These are phyloP conservation scores for Hemileia vastatrix DNA, from an alignment of 1,284 basidiomycete genomes.

Conservation along the genomic window DNA sequence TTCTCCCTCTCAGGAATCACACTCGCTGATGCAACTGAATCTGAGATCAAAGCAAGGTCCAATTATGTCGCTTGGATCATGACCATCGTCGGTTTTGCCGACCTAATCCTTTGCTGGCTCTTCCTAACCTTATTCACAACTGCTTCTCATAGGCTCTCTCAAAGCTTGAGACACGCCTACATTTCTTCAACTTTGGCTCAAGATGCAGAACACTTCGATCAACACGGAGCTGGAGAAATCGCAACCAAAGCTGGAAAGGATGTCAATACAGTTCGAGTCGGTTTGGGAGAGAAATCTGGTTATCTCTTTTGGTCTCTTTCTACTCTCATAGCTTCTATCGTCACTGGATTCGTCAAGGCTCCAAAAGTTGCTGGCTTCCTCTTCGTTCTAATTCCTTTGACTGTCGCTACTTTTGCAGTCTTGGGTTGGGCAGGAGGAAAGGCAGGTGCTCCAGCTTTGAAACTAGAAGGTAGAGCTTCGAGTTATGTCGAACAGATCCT, in stretches of 20 bases:
- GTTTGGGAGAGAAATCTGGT: conserved; percentile 46
- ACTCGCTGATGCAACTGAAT: conserved; percentile 14
- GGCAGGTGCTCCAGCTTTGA: conserved; percentile 36
- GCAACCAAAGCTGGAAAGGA: conserved; percentile 46
- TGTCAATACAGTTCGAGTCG: conserved; percentile 44
- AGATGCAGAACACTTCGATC: conserved; percentile 47
- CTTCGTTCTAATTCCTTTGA: conserved; percentile 45
- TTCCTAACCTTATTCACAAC: conserved; percentile 42
- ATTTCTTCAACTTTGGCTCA: conserved; percentile 46
- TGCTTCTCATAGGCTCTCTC: conserved; percentile 42
- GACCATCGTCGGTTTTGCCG: conserved; percentile 41
- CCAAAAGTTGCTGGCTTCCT: conserved; percentile 46
- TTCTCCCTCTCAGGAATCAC: too few species aligned
- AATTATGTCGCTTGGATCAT: conserved; percentile 41
- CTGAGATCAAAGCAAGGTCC: conserved; percentile 28
- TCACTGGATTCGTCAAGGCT: conserved; percentile 45
- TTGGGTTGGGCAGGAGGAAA: conserved; percentile 40
- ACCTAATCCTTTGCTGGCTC: conserved; percentile 35
- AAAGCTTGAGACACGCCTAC: conserved; percentile 44
- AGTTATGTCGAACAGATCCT: conserved; percentile 47
- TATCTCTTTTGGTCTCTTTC: conserved; percentile 43
- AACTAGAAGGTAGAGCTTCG: conserved; percentile 44
- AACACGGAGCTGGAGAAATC: conserved; percentile 47
- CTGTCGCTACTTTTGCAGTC: conserved; percentile 36
- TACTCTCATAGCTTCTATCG: conserved; percentile 40